phyloP scores from a whole-genome alignment of 1,284 basidiomycete genomes.

The Psilocybe mexicana region DNA sequence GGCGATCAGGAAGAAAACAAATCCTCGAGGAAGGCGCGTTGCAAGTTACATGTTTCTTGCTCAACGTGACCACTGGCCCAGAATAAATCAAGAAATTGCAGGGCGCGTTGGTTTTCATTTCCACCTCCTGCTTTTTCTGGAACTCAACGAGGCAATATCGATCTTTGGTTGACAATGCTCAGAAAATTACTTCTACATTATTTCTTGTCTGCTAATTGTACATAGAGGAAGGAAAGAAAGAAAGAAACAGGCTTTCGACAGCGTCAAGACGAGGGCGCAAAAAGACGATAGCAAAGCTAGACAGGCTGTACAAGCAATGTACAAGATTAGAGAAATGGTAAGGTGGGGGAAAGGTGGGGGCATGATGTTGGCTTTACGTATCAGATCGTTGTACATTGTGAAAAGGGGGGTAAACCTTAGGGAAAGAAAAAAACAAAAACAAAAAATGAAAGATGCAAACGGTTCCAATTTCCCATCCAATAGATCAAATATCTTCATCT shows the following conservation, averaged over 20 bases:
- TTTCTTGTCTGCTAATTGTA: constrained; percentile 38
- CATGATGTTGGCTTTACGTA: constrained; percentile 31
- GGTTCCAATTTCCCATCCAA: constrained; percentile 19
- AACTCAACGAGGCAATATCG: not conserved
- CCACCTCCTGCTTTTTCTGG: not conserved
- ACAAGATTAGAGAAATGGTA: constrained; percentile 28
- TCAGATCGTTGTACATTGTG: constrained; percentile 28
- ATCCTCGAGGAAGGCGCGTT: constrained; percentile 22
- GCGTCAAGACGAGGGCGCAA: constrained; percentile 17
- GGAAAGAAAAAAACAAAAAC: constrained; percentile 8
- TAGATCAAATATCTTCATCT: constrained; percentile 75
- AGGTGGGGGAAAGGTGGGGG: constrained; percentile 24
- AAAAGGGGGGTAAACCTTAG: constrained; percentile 24
- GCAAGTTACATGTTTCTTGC: constrained; percentile 18
- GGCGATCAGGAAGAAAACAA: constrained; percentile 10
- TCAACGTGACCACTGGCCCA: constrained; percentile 17
- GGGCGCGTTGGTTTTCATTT: not conserved
- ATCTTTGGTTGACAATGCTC: not conserved
- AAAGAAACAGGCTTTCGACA: constrained; percentile 17
- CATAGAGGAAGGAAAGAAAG: constrained; percentile 27
- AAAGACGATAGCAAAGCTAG: constrained; percentile 28
- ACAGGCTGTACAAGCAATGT: constrained; percentile 25
- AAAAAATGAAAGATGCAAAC: constrained; percentile 20
- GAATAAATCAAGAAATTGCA: constrained; percentile 1
- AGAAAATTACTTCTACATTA: constrained; percentile 36